Conservation (phyloP, 2,329 filamentous ascomycete genomes). For the Aspergillus sp. region DNA sequence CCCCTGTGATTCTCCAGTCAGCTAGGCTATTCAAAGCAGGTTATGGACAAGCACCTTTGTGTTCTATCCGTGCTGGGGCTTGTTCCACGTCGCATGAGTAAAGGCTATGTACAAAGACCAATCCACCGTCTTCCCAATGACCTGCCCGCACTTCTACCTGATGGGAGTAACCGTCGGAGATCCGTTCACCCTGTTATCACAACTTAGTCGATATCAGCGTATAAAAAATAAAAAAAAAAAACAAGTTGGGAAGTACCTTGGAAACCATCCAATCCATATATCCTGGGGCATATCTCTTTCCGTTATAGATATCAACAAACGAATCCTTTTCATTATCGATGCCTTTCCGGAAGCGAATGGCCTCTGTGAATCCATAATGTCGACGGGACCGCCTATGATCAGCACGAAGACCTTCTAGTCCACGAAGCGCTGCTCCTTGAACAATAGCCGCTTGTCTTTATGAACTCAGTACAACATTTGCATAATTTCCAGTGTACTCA, state of each 20-base stretch:
- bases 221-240: too few relatives aligned
- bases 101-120: too few relatives aligned
- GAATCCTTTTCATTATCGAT: background rate
- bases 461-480: too few relatives aligned
- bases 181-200: background rate
- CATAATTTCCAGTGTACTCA: too few relatives aligned
- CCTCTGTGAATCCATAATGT: background rate
- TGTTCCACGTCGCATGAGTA: too few relatives aligned
- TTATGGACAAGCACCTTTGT: background rate
- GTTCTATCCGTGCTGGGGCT: background rate
- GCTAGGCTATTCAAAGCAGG: background rate
- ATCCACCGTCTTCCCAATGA: rapidly evolving
- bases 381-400: conserved; percentile 5
- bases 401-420: conserved; percentile 3
- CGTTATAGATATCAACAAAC: background rate
- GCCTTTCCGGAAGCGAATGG: background rate
- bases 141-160: rapidly evolving
- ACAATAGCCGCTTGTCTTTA: conserved; percentile 11
- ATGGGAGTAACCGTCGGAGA: too few relatives aligned
- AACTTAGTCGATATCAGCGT: background rate
- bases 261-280: background rate
- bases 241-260: background rate
- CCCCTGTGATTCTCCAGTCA: background rate
- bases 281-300: background rate
- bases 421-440: conserved; percentile 9